Conservation (phyloP, 2,329 filamentous ascomycete genomes). For the Verruconis gallopava region DNA sequence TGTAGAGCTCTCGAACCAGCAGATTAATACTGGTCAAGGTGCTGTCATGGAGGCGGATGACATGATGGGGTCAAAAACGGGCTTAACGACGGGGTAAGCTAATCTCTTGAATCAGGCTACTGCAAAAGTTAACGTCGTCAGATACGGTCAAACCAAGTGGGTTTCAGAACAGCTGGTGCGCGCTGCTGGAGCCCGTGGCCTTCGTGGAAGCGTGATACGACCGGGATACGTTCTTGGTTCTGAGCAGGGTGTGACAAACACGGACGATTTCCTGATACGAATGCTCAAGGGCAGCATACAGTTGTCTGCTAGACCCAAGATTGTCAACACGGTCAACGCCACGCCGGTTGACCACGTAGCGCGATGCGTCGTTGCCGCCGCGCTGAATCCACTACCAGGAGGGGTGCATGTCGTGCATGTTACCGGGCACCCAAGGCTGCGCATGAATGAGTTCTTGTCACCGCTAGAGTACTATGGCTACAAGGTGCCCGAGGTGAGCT, state of each 20-base stretch:
- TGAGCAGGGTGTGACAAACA: conserved; percentile 55
- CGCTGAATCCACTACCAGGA: conserved; percentile 46
- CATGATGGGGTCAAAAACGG: conserved; percentile 59
- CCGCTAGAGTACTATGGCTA: conserved; percentile 63
- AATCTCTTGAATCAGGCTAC: not conserved
- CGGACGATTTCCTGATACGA: conserved; percentile 81
- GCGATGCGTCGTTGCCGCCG: conserved; percentile 62
- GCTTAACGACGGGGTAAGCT: conserved; percentile 70
- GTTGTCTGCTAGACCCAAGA: conserved; percentile 57
- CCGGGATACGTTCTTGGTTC: conserved; percentile 75
- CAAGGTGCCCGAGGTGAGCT: conserved; percentile 50
- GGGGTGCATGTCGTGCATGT: conserved; percentile 55
- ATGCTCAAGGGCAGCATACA: conserved; percentile 83
- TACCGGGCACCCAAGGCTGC: conserved; percentile 64
- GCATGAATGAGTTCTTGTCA: conserved; percentile 65
- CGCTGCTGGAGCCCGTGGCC: conserved; percentile 64
- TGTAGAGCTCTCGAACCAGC: conserved; percentile 50
- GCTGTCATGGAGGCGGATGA: conserved; percentile 60
- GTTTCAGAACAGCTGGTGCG: conserved; percentile 58
- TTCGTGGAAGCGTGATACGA: conserved; percentile 62
- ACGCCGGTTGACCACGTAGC: conserved; percentile 79
- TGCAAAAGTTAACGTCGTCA: not conserved
- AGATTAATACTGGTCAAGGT: conserved; percentile 26
- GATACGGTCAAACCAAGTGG: conserved; percentile 73
- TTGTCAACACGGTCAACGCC: conserved; percentile 78